Conservation (phyloP, 2,329 filamentous ascomycete species). For the Hirsutella rhossiliensis region DNA sequence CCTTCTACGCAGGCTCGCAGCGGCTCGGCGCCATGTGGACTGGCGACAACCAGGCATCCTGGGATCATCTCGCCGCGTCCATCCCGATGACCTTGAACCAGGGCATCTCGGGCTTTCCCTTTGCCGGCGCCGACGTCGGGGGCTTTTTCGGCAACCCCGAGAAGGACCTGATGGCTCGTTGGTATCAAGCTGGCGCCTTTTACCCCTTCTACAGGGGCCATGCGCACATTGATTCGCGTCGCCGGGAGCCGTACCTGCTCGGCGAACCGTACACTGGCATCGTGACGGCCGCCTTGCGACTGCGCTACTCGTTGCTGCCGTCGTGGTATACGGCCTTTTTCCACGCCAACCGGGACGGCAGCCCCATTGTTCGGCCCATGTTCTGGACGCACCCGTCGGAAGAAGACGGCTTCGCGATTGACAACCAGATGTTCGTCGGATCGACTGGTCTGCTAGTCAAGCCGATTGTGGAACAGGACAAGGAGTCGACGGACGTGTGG, state of each 20-base stretch:
- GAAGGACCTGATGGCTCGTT: slow-evolving; percentile 80
- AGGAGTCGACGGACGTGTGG: slow-evolving; percentile 65
- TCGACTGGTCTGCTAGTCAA: slow-evolving; percentile 84
- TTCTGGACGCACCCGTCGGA: slow-evolving; percentile 85
- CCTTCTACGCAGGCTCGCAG: slow-evolving; percentile 87
- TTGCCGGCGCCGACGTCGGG: slow-evolving; percentile 88
- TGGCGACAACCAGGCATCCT: slow-evolving; percentile 88
- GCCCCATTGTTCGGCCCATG: slow-evolving; percentile 81
- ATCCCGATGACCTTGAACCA: slow-evolving; percentile 91
- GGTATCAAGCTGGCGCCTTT: slow-evolving; percentile 95
- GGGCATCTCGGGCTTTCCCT: slow-evolving; percentile 86
- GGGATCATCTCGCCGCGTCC: slow-evolving; percentile 80
- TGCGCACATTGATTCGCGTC: slow-evolving; percentile 90
- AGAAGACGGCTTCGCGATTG: slow-evolving; percentile 75
- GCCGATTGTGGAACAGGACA: slow-evolving; percentile 71
- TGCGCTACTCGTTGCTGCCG: slow-evolving; percentile 82
- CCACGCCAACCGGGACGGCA: slow-evolving; percentile 69
- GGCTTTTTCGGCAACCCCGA: slow-evolving; percentile 97
- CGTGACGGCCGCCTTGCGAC: slow-evolving; percentile 74
- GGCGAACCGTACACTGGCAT: slow-evolving; percentile 78
- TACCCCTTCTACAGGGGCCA: slow-evolving; percentile 98
- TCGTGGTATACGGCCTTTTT: slow-evolving; percentile 97
- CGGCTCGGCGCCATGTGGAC: slow-evolving; percentile 96
- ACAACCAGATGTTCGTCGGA: slow-evolving; percentile 89
- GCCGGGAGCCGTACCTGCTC: slow-evolving; percentile 82